These are phyloP conservation scores for Fusarium tuaranense DNA, from an alignment of 2,329 filamentous ascomycete genomes.

Conservation along the genomic window DNA sequence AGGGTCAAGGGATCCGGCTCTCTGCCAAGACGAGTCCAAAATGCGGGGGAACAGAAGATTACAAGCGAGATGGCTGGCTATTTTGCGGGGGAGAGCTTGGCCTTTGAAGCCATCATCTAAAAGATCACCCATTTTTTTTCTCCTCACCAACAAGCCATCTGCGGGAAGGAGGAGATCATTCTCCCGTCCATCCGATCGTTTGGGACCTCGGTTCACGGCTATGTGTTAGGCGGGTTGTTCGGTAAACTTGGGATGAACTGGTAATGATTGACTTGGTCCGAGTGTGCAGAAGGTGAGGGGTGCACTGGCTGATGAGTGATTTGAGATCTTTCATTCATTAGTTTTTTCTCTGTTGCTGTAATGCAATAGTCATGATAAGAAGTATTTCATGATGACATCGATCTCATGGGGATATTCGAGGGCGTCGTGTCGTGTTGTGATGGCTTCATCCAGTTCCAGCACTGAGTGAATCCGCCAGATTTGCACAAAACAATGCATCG, in stretches of 20 bases:
- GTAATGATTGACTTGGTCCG: background rate
- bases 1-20: background rate
- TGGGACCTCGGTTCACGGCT: background rate
- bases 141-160: background rate
- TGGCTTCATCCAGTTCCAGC: background rate
- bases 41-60: background rate
- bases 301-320: background rate
- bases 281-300: background rate
- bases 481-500: background rate
- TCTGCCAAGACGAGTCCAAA: background rate
- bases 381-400: background rate
- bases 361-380: background rate
- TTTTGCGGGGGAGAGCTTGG: background rate
- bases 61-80: background rate
- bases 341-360: background rate
- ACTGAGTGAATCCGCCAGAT: background rate
- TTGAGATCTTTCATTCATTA: background rate
- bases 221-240: background rate
- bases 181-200: constrained; percentile 1
- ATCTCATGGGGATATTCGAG: background rate
- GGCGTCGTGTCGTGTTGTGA: background rate
- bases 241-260: background rate
- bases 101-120: constrained; percentile 13
- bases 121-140: background rate
- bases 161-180: background rate